phyloP scores from a whole-genome alignment of 1,139 yeast species.

The Blastobotrys capitulatus region DNA sequence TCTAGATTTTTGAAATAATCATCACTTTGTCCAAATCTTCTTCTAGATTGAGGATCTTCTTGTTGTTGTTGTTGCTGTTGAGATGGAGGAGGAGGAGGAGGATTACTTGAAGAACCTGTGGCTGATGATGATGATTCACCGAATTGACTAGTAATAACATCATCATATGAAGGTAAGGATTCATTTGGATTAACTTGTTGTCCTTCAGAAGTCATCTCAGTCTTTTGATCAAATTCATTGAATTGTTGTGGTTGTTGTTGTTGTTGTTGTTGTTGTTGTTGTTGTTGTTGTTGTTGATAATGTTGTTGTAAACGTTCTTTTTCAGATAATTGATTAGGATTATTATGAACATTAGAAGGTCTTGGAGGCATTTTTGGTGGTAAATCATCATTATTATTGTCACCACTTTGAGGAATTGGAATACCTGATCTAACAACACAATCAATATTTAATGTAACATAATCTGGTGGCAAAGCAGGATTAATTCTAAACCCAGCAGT shows the following conservation, averaged over 20 bases:
- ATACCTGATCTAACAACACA: conserved; percentile 24
- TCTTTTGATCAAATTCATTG: no score
- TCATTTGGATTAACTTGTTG: conserved; percentile 2
- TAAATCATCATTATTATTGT: not conserved
- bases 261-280: not conserved
- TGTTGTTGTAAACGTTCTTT: conserved; percentile 1
- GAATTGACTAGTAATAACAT: conserved; percentile 14
- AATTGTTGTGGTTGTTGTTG: not conserved
- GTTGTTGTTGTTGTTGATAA: not conserved
- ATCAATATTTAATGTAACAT: conserved; percentile 20
- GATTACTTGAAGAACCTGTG: not conserved
- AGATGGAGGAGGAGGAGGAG: not conserved
- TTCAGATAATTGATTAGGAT: not conserved
- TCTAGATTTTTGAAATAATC: conserved; percentile 22
- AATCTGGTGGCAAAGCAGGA: conserved; percentile 24
- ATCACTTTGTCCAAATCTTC: conserved; percentile 22
- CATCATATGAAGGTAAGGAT: conserved; percentile 19
- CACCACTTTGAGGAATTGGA: conserved; percentile 8
- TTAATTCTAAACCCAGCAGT: conserved; percentile 42
- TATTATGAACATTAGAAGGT: not conserved
- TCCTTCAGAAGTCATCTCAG: conserved; percentile 6
- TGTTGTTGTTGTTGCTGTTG: no score
- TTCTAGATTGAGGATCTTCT: conserved; percentile 5
- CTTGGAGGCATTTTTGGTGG: conserved; percentile 10
- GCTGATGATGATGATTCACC: not conserved